Evolutionary conservation across 2,329 filamentous ascomycete species (phyloP), one percentile per base, ranked within the genome.

Genomic region (Cordyceps cateniannulata): DNA sequence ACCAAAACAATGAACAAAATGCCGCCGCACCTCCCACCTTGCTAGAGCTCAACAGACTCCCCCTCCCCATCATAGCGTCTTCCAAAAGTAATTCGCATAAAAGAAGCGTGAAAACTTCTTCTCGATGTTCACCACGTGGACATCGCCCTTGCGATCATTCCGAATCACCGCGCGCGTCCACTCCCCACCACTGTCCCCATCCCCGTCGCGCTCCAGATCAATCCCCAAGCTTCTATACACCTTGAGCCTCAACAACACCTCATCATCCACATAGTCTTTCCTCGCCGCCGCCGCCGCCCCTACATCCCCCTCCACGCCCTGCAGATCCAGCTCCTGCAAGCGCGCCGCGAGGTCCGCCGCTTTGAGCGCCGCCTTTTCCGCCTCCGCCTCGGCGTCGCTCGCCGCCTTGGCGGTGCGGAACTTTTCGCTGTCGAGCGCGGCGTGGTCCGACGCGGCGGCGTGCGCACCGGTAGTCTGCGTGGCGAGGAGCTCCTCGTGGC

Each of bases 61-160:
- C n/a, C 48, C 47, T 32, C n/a, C 25, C 29, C n/a, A 48, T 67
- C 62, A 96, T 72, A 97, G 80, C 32, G 87, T 93, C 69, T 91
- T 83, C 95, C 95, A 99, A 71, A 98, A 96, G 73, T 96, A 96
- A 69, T 96, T 96, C 24, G 93, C 91, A 70, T 97, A 96, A 71
- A 96, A 97, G 73, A 89, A 93, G 64, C 87, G 83, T 62, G 90
- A 93, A 73, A 96, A 93, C 77, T 95, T 96, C 68, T 89, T 87
- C 69, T 98, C 93, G 72, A 99, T 87, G 69, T 96, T 96, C 63
- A 99, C 88, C 54, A 98, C 90, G 72, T 96, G 91, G 56, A 98
- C 91, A 72, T 98, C 93, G 9, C 92, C 93, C 77, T 92, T 93
- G 65, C 85, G 82, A 63, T 87, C 87, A 71, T 96, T 97, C 64